Conservation (phyloP, 176 grass and related monocot genomes). For the Zoysia japonica region DNA sequence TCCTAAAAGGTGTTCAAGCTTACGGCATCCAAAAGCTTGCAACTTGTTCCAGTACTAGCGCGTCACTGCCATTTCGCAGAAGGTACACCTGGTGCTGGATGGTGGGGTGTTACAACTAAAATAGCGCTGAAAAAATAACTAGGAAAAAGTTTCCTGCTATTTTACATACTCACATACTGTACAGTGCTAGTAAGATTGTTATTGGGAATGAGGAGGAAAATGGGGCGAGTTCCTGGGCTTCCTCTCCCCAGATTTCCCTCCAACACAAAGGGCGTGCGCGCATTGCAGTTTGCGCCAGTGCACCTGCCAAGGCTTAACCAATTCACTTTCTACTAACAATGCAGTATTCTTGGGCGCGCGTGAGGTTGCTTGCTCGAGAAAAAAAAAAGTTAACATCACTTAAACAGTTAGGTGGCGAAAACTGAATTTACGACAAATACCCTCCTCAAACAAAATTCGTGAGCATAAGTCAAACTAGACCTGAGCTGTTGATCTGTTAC, state of each 20-base stretch:
- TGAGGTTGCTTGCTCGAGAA: slow-evolving; percentile 13
- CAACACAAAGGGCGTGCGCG: neutral
- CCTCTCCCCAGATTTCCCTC: neutral
- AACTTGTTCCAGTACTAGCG: too few relatives aligned
- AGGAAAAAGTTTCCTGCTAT: too few relatives aligned
- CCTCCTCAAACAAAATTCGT: too few relatives aligned
- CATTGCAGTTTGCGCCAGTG: slow-evolving; percentile 22
- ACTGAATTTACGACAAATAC: too few relatives aligned
- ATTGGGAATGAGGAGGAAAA: neutral
- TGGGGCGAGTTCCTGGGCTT: neutral
- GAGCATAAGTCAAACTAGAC: too few relatives aligned
- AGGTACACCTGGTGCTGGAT: neutral
- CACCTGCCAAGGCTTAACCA: slow-evolving; percentile 3
- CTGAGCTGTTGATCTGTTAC: too few relatives aligned
- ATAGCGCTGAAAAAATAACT: neutral
- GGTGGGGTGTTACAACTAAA: neutral
- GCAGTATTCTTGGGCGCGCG: slow-evolving; percentile 42
- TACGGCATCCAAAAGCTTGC: slow-evolving; percentile 10
- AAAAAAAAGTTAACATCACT: too few relatives aligned
- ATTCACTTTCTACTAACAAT: neutral
- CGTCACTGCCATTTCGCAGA: too few relatives aligned
- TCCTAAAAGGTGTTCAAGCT: slow-evolving; percentile 30
- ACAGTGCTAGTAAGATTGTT: too few relatives aligned
- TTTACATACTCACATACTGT: too few relatives aligned
- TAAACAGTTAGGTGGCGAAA: too few relatives aligned